These are phyloP conservation scores for Pseudocercospora crystallina DNA, from an alignment of 2,329 filamentous ascomycete genomes.

Conservation along the genomic window DNA sequence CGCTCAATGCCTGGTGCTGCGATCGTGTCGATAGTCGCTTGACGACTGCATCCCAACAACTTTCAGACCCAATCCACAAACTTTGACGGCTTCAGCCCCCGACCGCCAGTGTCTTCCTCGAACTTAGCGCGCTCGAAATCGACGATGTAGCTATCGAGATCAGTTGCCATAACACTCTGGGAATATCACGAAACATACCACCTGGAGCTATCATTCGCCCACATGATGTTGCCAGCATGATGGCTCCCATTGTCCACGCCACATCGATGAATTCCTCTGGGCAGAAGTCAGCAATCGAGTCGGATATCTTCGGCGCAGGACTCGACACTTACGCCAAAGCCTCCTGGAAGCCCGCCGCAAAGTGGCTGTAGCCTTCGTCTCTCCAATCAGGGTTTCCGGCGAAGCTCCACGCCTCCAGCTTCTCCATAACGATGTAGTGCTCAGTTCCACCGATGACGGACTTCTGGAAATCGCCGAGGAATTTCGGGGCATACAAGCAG, in stretches of 20 bases:
- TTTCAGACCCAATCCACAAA: not conserved
- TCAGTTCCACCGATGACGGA: not conserved
- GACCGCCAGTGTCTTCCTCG: not conserved
- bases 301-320: too few species aligned
- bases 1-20: too few species aligned
- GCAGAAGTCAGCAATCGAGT: too few species aligned
- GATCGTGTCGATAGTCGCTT: too few species aligned
- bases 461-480: not conserved
- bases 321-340: too few species aligned
- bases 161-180: not conserved
- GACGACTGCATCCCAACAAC: too few species aligned
- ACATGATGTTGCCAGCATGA: slow-evolving; percentile 7
- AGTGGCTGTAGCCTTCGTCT: too few species aligned
- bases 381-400: too few species aligned
- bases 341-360: too few species aligned
- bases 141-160: slow-evolving; percentile 7
- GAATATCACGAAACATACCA: too few species aligned
- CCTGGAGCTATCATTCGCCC: not conserved
- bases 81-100: not conserved
- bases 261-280: slow-evolving; percentile 1
- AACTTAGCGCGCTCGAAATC: slow-evolving; percentile 12
- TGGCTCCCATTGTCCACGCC: slow-evolving; percentile 12
- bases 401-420: not conserved
- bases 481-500: not conserved
- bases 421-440: slow-evolving; percentile 6